These are phyloP conservation scores for Fusarium solani-melongenae DNA, from an alignment of 2,329 filamentous ascomycete genomes.

Conservation along the genomic window DNA sequence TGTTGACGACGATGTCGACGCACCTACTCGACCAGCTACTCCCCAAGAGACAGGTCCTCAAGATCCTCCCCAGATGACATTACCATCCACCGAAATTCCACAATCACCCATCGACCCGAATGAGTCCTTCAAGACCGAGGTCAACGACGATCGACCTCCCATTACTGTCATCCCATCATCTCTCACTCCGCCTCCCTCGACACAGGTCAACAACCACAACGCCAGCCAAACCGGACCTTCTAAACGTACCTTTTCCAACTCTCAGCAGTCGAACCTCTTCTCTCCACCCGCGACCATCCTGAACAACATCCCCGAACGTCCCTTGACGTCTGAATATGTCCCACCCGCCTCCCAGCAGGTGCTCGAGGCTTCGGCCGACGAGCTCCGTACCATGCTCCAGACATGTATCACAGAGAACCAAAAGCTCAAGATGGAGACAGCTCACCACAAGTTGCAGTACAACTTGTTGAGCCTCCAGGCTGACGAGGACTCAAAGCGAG, in stretches of 20 bases:
- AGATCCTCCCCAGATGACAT: slow-evolving; percentile 61
- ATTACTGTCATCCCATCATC: slow-evolving; percentile 67
- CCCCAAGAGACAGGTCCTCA: slow-evolving; percentile 46
- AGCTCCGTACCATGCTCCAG: slow-evolving; percentile 68
- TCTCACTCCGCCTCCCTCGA: slow-evolving; percentile 67
- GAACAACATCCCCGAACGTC: slow-evolving; percentile 48
- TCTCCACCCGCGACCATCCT: slow-evolving; percentile 65
- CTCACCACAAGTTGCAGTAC: slow-evolving; percentile 91
- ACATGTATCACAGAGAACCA: slow-evolving; percentile 66
- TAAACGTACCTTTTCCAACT: slow-evolving; percentile 49
- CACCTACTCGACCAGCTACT: slow-evolving; percentile 46
- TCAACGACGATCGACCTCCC: slow-evolving; percentile 58
- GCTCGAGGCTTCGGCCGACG: slow-evolving; percentile 62
- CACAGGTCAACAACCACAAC: slow-evolving; percentile 55
- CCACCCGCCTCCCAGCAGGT: slow-evolving; percentile 63
- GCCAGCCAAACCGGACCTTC: slow-evolving; percentile 36
- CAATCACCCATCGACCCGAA: slow-evolving; percentile 63
- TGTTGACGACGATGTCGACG: slow-evolving; percentile 47
- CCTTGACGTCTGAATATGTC: slow-evolving; percentile 54
- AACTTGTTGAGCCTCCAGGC: slow-evolving; percentile 86
- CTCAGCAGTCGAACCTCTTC: slow-evolving; percentile 61
- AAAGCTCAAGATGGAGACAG: slow-evolving; percentile 80
- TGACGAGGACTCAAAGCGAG: slow-evolving; percentile 84
- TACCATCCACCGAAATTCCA: slow-evolving; percentile 68
- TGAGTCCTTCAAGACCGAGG: slow-evolving; percentile 62